Conservation (phyloP, 768 basidiomycete genomes). For the Hemileccinum rubropunctum region DNA sequence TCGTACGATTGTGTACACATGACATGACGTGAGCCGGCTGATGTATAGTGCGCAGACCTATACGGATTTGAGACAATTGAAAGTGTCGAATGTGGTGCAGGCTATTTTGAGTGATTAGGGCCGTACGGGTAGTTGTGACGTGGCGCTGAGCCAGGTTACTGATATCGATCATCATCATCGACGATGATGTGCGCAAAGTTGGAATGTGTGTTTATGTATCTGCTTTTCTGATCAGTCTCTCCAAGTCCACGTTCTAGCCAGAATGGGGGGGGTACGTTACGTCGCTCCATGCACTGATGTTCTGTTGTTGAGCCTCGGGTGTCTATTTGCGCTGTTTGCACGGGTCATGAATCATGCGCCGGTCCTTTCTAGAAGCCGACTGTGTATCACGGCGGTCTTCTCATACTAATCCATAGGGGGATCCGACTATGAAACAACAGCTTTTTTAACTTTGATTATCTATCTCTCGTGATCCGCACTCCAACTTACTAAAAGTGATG, state of each 20-base stretch:
- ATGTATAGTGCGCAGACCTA: conserved; percentile 64
- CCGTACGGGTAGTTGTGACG: background rate
- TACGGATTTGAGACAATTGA: conserved; percentile 88
- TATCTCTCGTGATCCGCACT: too few relatives aligned
- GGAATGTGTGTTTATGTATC: background rate
- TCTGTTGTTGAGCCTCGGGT: too few relatives aligned
- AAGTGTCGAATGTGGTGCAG: conserved; percentile 90
- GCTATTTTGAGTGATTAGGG: conserved; percentile 78
- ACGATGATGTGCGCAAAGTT: background rate
- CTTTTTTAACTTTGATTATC: too few relatives aligned
- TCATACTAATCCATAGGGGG: background rate
- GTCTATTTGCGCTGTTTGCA: background rate
- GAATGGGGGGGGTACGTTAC: background rate
- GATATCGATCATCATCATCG: background rate
- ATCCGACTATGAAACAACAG: background rate
- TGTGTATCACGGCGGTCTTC: too few relatives aligned
- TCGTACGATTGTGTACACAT: conserved; percentile 23
- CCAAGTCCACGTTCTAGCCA: background rate
- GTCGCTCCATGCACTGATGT: too few relatives aligned
- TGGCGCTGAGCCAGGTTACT: background rate
- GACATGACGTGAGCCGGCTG: conserved; percentile 7
- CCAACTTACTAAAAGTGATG: too few relatives aligned
- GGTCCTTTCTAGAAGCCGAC: too few relatives aligned
- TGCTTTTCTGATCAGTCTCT: background rate
- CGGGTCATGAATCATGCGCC: background rate